phyloP scores from a whole-genome alignment of 1,284 basidiomycete species.

The Rhodotorula sp. region DNA sequence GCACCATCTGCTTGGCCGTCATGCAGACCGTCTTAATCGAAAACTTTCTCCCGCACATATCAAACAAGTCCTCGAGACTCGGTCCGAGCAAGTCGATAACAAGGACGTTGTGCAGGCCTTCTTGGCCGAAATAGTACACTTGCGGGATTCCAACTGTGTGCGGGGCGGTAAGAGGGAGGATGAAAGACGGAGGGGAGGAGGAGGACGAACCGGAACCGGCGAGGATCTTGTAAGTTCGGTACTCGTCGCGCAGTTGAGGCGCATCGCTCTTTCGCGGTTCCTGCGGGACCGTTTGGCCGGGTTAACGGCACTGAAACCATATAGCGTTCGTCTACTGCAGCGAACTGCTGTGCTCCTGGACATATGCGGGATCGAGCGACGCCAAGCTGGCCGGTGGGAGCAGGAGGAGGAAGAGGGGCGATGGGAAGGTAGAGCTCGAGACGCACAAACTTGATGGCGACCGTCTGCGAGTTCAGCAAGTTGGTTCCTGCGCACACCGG shows the following conservation, averaged over 20 bases:
- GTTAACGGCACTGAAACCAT: no score
- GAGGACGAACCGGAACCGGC: slow-evolving; percentile 76
- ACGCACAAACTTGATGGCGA: slow-evolving; percentile 96
- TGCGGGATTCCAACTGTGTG: slow-evolving; percentile 52
- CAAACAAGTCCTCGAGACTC: slow-evolving; percentile 88
- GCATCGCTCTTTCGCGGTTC: slow-evolving; percentile 95
- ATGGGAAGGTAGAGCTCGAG: background rate
- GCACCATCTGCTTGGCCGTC: slow-evolving; percentile 93
- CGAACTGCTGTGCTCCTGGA: no score
- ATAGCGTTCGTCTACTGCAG: no score
- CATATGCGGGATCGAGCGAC: no score
- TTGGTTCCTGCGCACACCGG: slow-evolving; percentile 67
- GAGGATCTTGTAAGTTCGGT: slow-evolving; percentile 93
- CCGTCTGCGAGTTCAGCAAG: slow-evolving; percentile 88
- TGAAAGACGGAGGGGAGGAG: slow-evolving; percentile 16
- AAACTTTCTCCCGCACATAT: slow-evolving; percentile 94
- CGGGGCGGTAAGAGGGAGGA: background rate
- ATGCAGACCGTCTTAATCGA: slow-evolving; percentile 93
- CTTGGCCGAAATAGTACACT: slow-evolving; percentile 96
- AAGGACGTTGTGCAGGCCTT: slow-evolving; percentile 95
- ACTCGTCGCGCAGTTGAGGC: slow-evolving; percentile 92
- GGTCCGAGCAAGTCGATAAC: slow-evolving; percentile 94
- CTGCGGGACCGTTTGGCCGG: slow-evolving; percentile 51
- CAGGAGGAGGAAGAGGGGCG: background rate
- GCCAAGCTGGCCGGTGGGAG: no score